Conservation (phyloP, 352 stramenopile species). For the Sclerospora graminicola region DNA sequence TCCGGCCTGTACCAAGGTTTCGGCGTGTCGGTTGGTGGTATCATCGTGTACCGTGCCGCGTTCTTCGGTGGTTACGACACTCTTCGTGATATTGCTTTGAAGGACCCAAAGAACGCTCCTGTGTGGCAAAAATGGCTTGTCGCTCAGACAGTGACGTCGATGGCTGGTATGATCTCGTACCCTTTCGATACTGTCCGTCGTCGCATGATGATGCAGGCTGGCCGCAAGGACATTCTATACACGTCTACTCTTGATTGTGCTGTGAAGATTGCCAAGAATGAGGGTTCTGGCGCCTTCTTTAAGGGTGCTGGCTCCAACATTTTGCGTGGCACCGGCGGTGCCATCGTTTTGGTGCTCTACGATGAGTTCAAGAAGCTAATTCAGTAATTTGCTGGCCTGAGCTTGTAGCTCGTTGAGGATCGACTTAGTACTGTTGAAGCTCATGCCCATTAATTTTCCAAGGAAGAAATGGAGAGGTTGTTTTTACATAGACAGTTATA, state of each 20-base stretch:
- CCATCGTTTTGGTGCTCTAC: slow-evolving; percentile 98
- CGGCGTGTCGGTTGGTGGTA: slow-evolving; percentile 96
- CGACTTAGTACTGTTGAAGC: slow-evolving; percentile 4
- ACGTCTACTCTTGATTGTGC: slow-evolving; percentile 95
- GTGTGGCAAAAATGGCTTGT: slow-evolving; percentile 88
- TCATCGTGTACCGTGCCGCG: slow-evolving; percentile 97
- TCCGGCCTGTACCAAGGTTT: slow-evolving; percentile 98
- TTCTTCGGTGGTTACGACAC: slow-evolving; percentile 99
- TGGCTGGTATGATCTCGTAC: slow-evolving; percentile 92
- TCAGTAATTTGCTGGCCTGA: slow-evolving; percentile 16
- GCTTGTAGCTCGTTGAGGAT: slow-evolving; percentile 10
- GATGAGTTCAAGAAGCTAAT: slow-evolving; percentile 96
- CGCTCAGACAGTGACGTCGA: slow-evolving; percentile 86
- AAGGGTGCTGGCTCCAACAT: slow-evolving; percentile 98
- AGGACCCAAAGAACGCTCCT: slow-evolving; percentile 77
- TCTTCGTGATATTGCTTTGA: slow-evolving; percentile 82
- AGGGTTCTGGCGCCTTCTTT: slow-evolving; percentile 94
- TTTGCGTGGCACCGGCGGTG: slow-evolving; percentile 96
- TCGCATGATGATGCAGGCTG: slow-evolving; percentile 97
- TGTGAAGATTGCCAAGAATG: slow-evolving; percentile 93
- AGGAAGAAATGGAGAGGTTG: slow-evolving; percentile 28
- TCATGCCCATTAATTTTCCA: slow-evolving; percentile 12
- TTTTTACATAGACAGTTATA: slow-evolving; percentile 41
- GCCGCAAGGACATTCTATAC: slow-evolving; percentile 96
- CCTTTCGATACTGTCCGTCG: slow-evolving; percentile 93